Evolutionary conservation across 352 stramenopile species (phyloP).

Genomic region (Globisporangium emineosum): DNA sequence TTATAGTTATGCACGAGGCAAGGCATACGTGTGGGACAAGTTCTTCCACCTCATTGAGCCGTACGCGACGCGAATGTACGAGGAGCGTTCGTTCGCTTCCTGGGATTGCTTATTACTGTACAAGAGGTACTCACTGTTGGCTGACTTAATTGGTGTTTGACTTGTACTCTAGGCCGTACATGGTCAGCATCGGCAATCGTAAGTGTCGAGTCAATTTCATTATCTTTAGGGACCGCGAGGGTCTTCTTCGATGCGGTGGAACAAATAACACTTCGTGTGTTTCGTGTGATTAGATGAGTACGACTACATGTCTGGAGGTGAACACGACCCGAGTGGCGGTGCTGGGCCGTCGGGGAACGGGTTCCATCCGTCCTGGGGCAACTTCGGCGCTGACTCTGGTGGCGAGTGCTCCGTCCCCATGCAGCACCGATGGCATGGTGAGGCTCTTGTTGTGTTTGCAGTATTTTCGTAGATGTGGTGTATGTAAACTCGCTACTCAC

Average conservation of each 20-base stretch:
- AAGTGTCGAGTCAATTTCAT: conserved; percentile 16
- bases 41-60: conserved; percentile 76
- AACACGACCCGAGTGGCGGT: conserved; percentile 53
- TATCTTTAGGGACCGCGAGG: too few species aligned
- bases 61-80: conserved; percentile 59
- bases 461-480: too few species aligned
- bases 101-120: too few species aligned
- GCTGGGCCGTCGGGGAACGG: conserved; percentile 35
- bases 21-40: conserved; percentile 61
- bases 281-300: conserved; percentile 44
- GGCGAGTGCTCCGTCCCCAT: conserved; percentile 71
- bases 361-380: conserved; percentile 66
- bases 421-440: conserved; percentile 67
- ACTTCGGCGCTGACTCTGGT: conserved; percentile 57
- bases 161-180: conserved; percentile 47
- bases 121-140: too few species aligned
- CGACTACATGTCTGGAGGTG: conserved; percentile 53
- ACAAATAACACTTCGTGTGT: not conserved
- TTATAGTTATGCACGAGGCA: conserved; percentile 63
- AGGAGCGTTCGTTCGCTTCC: not conserved
- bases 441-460: not conserved
- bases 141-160: conserved; percentile 1
- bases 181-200: conserved; percentile 82
- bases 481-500: not conserved
- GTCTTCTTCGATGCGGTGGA: too few species aligned